Evolutionary conservation across 1,284 basidiomycete genomes (phyloP), one percentile per base, ranked within the genome.

Genomic region (Cryptococcus jaspeensis): DNA sequence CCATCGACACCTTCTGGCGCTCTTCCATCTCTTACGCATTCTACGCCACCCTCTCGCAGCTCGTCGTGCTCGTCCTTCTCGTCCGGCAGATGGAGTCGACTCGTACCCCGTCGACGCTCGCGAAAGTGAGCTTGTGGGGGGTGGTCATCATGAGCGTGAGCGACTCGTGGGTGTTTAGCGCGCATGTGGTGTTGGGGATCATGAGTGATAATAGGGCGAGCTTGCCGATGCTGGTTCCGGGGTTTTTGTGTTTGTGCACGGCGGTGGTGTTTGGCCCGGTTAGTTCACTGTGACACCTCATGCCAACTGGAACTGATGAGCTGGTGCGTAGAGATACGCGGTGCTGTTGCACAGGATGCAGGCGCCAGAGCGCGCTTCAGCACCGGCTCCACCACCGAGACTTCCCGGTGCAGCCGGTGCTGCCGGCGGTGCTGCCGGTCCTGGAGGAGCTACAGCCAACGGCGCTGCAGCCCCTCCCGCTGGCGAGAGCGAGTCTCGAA

Each of bases 151-250:
- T 92, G 73, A 83, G 86, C 9, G 82, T 87, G 2, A 82, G 89
- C 13, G 91, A 94, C 69, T 84, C 87, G 0, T 85, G 91, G 48
- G 85, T 88, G 1, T 92, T 92, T 69, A 87, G 88, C 23, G 87
- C 87, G 2, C 89, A 93, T 67, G 84, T 92, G 49, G 91, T 89
- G 0, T 86, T 93, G 56, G 89, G 88, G 2, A 86, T 92, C 50
- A 78, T 92, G 37, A 85, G 87, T 1, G 87, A 91, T 59, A 90
- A 90, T 46, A 80, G 85, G 47, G 84, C 89, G 2, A 88, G 88
- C 0, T 72, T 93, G 25, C 85, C 89, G 0, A 80, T 92, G 32
- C 81, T 92, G 39, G 87, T 88, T 0, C 89, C 90, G 1, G 89
- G 89, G 0, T 92, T 92, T 67, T 68, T 92, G 16, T 85, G 69